A percentile compares a stretch with the other conserved stretches of the same genome.
Evolutionary conservation across 1,284 basidiomycete genomes (phyloP).

Genomic region (Ustilago curta): DNA sequence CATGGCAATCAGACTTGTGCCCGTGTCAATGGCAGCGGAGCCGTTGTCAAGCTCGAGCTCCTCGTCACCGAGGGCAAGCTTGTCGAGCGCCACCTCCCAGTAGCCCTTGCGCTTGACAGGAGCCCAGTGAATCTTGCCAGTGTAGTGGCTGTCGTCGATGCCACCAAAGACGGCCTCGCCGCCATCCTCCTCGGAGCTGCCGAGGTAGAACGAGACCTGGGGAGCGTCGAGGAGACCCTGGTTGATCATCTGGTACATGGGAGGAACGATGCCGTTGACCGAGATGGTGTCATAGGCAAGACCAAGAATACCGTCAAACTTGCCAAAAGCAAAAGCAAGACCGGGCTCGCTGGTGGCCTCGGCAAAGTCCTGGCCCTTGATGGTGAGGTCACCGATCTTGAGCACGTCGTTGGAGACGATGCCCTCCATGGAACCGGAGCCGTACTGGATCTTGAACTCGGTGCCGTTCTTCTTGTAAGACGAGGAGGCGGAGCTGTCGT

Average conservation of each 20-base stretch:
- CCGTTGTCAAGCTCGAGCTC: slow-evolving; percentile 85
- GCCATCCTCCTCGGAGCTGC: slow-evolving; percentile 85
- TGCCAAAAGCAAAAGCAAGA: slow-evolving; percentile 90
- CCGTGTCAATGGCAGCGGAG: slow-evolving; percentile 81
- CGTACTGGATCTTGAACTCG: slow-evolving; percentile 92
- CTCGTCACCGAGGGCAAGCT: slow-evolving; percentile 75
- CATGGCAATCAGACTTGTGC: slow-evolving; percentile 88
- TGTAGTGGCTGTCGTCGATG: slow-evolving; percentile 82
- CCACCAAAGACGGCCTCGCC: slow-evolving; percentile 96
- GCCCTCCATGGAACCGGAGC: slow-evolving; percentile 96
- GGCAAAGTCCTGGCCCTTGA: slow-evolving; percentile 88
- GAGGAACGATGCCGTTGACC: slow-evolving; percentile 92
- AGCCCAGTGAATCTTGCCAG: slow-evolving; percentile 85
- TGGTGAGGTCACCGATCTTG: slow-evolving; percentile 83
- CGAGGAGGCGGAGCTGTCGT: slow-evolving; percentile 83
- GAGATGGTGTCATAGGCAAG: slow-evolving; percentile 96
- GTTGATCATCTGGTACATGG: slow-evolving; percentile 94
- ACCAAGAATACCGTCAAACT: slow-evolving; percentile 94
- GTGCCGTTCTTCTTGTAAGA: slow-evolving; percentile 93
- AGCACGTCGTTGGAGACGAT: slow-evolving; percentile 89
- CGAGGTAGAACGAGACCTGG: slow-evolving; percentile 95
- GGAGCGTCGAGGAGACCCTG: slow-evolving; percentile 84
- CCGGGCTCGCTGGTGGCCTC: slow-evolving; percentile 97
- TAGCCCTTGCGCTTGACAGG: slow-evolving; percentile 96
- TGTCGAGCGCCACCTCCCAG: slow-evolving; percentile 76